Evolutionary conservation across 495 filamentous ascomycete genomes (phyloP).

Genomic region (Penicillium maclennaniae): DNA sequence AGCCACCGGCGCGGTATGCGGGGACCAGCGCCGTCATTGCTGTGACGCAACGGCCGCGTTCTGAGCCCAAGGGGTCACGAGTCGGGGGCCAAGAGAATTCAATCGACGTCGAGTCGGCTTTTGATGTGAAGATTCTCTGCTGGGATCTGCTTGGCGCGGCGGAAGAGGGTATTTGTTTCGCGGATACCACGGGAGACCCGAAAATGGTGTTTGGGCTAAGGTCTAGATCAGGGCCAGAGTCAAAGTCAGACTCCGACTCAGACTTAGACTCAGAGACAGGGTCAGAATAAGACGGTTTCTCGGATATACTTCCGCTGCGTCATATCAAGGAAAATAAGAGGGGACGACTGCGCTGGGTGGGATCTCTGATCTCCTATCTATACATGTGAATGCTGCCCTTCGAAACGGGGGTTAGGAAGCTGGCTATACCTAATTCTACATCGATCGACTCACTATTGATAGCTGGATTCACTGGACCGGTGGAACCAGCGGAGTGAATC

Average conservation of each 20-base stretch:
- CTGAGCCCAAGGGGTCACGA: not conserved
- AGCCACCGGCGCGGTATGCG: constrained; percentile 57
- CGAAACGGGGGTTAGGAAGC: not conserved
- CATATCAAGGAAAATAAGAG: not conserved
- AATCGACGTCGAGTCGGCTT: constrained; percentile 10
- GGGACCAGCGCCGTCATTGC: constrained; percentile 82
- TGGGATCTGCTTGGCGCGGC: constrained; percentile 46
- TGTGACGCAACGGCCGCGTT: constrained; percentile 46
- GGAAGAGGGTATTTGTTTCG: constrained; percentile 47
- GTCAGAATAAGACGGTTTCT: constrained; percentile 3
- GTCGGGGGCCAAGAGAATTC: constrained; percentile 20
- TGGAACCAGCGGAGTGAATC: not conserved
- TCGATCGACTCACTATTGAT: not conserved
- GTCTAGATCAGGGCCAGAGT: constrained; percentile 7
- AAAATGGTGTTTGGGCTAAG: constrained; percentile 40
- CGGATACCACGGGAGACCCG: constrained; percentile 42
- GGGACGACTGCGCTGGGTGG: not conserved
- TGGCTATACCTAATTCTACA: not conserved
- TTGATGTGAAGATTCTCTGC: constrained; percentile 43
- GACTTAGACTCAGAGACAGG: not conserved
- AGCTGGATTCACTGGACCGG: not conserved
- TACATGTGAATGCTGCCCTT: not conserved
- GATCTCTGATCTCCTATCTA: not conserved
- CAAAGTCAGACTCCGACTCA: not conserved
- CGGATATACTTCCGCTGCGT: not conserved